These are phyloP conservation scores for Chlorencoelia australis DNA, from an alignment of 2,329 filamentous ascomycete genomes.

Conservation along the genomic window DNA sequence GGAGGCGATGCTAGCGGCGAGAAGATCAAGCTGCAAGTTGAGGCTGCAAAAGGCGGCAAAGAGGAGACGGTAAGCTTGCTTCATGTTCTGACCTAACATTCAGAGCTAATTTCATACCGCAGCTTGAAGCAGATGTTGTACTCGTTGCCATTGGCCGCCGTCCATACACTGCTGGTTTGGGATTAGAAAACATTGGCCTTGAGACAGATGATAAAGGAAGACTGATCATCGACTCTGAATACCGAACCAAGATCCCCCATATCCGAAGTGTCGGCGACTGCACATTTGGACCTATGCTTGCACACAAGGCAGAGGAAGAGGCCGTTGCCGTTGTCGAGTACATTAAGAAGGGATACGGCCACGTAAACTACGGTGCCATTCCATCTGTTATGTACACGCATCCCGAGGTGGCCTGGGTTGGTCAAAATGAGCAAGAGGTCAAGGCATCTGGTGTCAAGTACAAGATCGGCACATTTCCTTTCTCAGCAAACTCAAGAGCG, in stretches of 20 bases:
- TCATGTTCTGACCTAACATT: conserved; percentile 3
- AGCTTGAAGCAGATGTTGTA: conserved; percentile 91
- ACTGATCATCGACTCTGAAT: conserved; percentile 95
- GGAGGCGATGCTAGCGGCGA: conserved; percentile 73
- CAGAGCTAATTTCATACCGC: conserved; percentile 3
- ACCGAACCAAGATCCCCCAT: conserved; percentile 94
- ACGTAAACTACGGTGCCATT: conserved; percentile 98
- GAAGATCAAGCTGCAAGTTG: conserved; percentile 71
- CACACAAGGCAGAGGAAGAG: conserved; percentile 99
- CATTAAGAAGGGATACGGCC: conserved; percentile 94
- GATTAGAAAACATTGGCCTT: conserved; percentile 86
- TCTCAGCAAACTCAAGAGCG: conserved; percentile 94
- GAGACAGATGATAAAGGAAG: conserved; percentile 90
- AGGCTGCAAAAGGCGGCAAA: conserved; percentile 95
- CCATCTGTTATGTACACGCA: conserved; percentile 99
- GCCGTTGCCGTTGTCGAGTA: conserved; percentile 90
- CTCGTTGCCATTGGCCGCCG: conserved; percentile 93
- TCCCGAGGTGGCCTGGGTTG: conserved; percentile 97
- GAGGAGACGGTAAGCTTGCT: conserved; percentile 62
- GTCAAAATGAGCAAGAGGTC: conserved; percentile 92
- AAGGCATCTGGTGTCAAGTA: conserved; percentile 87
- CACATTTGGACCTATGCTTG: conserved; percentile 97
- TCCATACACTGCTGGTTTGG: conserved; percentile 86
- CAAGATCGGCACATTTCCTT: conserved; percentile 89
- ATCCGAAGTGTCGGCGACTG: conserved; percentile 94